A percentile compares a stretch with the other conserved stretches of the same genome.
Evolutionary conservation across 257 asterid species (phyloP).

Genomic region (Voacanga thouarsii): DNA sequence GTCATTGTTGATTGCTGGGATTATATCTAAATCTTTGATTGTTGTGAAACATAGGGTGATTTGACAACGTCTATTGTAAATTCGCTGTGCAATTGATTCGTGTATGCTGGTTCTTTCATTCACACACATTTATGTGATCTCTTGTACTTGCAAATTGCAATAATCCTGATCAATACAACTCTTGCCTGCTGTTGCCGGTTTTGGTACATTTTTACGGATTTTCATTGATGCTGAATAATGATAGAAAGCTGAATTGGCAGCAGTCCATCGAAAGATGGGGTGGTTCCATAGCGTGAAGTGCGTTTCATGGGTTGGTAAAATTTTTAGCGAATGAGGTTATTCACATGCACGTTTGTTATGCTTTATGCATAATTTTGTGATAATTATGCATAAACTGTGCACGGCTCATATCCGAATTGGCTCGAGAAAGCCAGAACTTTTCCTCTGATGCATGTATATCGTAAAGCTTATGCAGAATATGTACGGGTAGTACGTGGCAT

Average conservation of each 20-base stretch:
- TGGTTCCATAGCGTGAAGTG: no score
- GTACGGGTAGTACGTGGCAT: neutral
- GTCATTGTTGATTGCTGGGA: neutral
- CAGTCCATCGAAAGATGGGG: no score
- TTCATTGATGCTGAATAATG: neutral
- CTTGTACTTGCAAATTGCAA: neutral
- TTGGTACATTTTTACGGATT: neutral
- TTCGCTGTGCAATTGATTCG: neutral
- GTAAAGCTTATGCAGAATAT: neutral
- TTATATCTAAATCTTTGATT: neutral
- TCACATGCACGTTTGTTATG: no score
- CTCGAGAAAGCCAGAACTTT: neutral
- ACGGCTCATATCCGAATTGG: neutral
- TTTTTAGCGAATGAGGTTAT: no score
- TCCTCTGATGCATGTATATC: neutral
- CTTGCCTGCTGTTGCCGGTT: neutral
- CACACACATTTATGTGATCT: neutral
- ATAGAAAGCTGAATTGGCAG: neutral
- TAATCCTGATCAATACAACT: constrained; percentile 3
- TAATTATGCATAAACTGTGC: no score
- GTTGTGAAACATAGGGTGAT: neutral
- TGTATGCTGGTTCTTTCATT: neutral
- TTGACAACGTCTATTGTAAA: neutral
- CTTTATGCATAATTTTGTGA: no score
- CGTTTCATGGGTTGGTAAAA: no score